Evolutionary conservation across 2,329 filamentous ascomycete species (phyloP), one percentile per base, ranked within the genome.

Genomic region (Beauveria sp.): DNA sequence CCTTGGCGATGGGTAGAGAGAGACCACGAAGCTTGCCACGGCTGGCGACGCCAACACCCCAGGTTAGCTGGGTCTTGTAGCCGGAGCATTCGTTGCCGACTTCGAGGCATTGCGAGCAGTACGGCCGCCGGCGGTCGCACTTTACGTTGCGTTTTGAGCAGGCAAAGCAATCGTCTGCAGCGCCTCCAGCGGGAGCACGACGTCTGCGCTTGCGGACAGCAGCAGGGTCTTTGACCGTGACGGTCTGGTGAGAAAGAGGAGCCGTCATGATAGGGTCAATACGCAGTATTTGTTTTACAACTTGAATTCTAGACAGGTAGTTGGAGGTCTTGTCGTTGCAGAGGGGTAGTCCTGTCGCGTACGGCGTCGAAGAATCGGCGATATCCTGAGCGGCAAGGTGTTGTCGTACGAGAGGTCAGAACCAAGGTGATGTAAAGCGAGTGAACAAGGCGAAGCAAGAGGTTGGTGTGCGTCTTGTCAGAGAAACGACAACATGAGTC

Each of bases 31-130:
- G 85, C 79, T 97, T 97, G 71, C 93, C 93, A 70, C 93, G 87
- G 76, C 92, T 97, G 61, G 93, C 93, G 62, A 97, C 93, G 56
- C 93, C 93, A 53, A 97, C 91, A 47, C 92, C 92, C 93, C 93
- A 97, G 52, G 93, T 97, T 75, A 97, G 81, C 68, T 93, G 92
- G 18, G 93, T 97, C 78, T 96, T 96, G 80, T 97, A 97, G 63
- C 93, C 93, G 30, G 91, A 92, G 77, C 93, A 97, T 71, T 96
- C 92, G 72, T 91, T 92, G 66, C 92, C 92, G 65, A 91, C 83
- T 68, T 96, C 91, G 64, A 97, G 84, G 74, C 93, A 99, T 76
- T 92, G 92, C 50, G 92, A 92, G 77, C 94, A 97, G 76, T 97
- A 97, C 9, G 93, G 93, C 69, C 93, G 84, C 71, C 91, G 86